Evolutionary conservation across 306 rosid species (phyloP).

Genomic region (Glycyrrhiza uralensis): DNA sequence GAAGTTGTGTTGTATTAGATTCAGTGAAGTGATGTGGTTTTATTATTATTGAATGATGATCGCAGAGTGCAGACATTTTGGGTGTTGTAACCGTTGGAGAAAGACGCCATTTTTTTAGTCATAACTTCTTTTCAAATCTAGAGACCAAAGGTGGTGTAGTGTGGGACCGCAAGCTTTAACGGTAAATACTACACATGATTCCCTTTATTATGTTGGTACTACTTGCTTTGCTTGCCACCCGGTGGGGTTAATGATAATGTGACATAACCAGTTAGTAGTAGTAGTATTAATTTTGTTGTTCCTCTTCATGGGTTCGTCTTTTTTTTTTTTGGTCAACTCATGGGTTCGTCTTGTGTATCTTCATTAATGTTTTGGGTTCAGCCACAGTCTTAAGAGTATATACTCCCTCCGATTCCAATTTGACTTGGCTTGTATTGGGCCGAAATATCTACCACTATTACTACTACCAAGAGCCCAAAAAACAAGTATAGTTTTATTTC

Average conservation of each 20-base stretch:
- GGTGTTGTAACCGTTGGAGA: slow-evolving; percentile 46
- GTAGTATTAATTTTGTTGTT: too few relatives aligned
- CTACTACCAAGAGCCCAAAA: too few relatives aligned
- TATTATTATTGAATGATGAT: not conserved
- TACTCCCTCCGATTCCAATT: too few relatives aligned
- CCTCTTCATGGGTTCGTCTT: too few relatives aligned
- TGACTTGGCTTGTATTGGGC: too few relatives aligned
- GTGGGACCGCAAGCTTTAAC: slow-evolving; percentile 40
- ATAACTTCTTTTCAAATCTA: slow-evolving; percentile 14
- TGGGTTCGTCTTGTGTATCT: too few relatives aligned
- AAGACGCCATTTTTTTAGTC: not conserved
- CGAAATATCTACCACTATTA: too few relatives aligned
- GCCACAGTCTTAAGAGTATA: too few relatives aligned
- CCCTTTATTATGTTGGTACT: not conserved
- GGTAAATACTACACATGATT: slow-evolving; percentile 7
- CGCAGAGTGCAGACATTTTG: not conserved
- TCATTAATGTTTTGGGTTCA: too few relatives aligned
- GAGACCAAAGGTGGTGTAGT: not conserved
- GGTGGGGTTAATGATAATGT: not conserved
- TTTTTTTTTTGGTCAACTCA: too few relatives aligned
- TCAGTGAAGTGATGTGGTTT: too few relatives aligned
- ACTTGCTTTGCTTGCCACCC: not conserved
- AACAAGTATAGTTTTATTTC: too few relatives aligned
- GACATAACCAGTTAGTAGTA: not conserved
- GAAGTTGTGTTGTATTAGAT: not conserved